Base-by-base conservation (phyloP, 78 protist genomes). In the Corallochytrium limacisporum region DNA sequence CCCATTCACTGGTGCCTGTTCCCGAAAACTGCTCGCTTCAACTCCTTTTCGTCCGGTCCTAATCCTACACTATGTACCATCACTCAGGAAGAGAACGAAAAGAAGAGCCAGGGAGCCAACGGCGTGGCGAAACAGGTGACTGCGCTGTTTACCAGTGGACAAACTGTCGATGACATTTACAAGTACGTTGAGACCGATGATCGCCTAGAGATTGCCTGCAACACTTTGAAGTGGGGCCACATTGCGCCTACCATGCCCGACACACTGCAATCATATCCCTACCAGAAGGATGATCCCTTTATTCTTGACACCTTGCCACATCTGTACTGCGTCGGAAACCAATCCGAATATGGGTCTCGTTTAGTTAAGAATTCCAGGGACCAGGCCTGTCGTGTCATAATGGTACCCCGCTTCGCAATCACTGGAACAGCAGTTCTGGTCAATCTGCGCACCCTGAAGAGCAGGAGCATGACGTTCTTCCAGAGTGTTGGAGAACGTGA, bases 271-370 rank as follows among this genome's bases (percentile, higher is more conserved):
- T 59, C 43, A 6, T 66, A 66, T 26, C 72, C 72, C 48, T 66
- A 22, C 43, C 29, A 51, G 6, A 26, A 1, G 8, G 1, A 29
- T 20, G 72, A 66, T 7, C 61, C 57, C 32, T 66, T 66, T 18
- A 28, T 66, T 32, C 24, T 66, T 9, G 62, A 66, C 36, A 44
- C 29, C 15, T 33, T 38, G 15, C 72, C 72, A 5, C 48, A 66
- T 9, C 59, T 66, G 18, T 66, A 66, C 57, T 43, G 43, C 20
- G 54, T 20, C 20, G 72, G 72, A 18, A 66, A 66, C 72, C 72
- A 66, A 24, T 61, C 72, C 28, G 72, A 48, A n/a, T n/a, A n/a
- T n/a, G n/a, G n/a, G n/a, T n/a, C n/a, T n/a, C n/a, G n/a, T n/a
- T n/a, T n/a, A n/a, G n/a, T n/a, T n/a, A n/a, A n/a, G n/a, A n/a